Evolutionary conservation across 2,329 filamentous ascomycete species (phyloP), one percentile per base, ranked within the genome.

Genomic region (Clonostachys solani): DNA sequence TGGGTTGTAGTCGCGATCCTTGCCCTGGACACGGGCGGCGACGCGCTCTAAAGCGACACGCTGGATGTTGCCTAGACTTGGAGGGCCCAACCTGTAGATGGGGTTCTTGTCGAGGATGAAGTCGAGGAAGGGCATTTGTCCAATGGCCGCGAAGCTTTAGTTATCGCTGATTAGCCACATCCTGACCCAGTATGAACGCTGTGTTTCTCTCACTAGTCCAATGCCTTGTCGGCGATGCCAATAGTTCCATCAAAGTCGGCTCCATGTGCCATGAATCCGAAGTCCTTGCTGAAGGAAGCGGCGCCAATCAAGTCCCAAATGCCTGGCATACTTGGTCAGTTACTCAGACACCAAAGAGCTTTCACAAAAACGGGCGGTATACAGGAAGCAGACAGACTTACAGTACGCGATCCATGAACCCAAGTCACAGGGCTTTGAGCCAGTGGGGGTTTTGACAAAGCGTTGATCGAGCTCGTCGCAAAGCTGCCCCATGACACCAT

Each of bases 251-350:
- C 52, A 38, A 48, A 49, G 40, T 54, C 52, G 41, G 23, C 40
- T n/a, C 50, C 60, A 6, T 61, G 53, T 16, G 68, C 56, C 36
- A 74, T 55, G 55, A 71, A 74, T 9, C 71, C 71, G 23, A 29
- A 29, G 67, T 43, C 16, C 15, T 33, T 23, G 40, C 18, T 19
- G 29, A 33, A 41, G 18, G 33, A 12, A n/a, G 42, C 12, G 16
- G 34, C 15, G 33, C 17, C 44, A 38, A 16, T 12, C 36, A n/a
- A 38, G 36, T n/a, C 36, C 36, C 36, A 38, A 29, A 29, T 29
- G 23, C 23, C 23, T 29, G 23, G 23, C 3, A 29, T 29, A 29
- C 9, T n/a, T n/a, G 23, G 3, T 29, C 2, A 29, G 23, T 23
- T 23, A 23, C 23, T 8, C 7, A 23, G 8, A 23, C 5, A 29